Base-by-base conservation (phyloP, 2,329 filamentous ascomycete species). In the Microdochium paspali region DNA sequence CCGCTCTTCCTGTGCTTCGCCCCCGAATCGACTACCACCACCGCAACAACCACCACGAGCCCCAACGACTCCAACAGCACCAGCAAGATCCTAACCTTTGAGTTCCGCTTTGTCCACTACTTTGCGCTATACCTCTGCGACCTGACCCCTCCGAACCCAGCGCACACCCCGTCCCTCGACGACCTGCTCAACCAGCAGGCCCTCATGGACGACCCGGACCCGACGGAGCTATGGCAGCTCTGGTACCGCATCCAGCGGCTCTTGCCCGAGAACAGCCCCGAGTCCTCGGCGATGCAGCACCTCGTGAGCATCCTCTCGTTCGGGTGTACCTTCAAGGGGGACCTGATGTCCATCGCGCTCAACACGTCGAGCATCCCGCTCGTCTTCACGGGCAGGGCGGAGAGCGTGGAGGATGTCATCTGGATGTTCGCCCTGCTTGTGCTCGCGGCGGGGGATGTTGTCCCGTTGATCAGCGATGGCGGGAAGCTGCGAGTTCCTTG, bases 321-420 rank as follows among this genome's bases (percentile, higher is more conserved):
- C 31, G 49, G 47, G 1, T 56, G 55, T 43, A 44, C 51, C 6
- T 30, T 47, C 4, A 51, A 49, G 15, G 44, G 49, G 3, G 56
- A 58, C 45, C 32, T 57, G 40, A 47, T 58, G 13, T 57, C 54
- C 4, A 58, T 58, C n/a, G 52, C 54, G 10, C 53, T 58, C 10
- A 58, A 58, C 49, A 58, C 56, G 7, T 48, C 51, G 1, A 48
- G 46, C 0, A 50, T 57, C 7, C 55, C 56, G 18, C 49, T 58
- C 13, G 46, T 42, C 30, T 58, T 50, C 25, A n/a, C 5, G 15
- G 35, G 35, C 35, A 21, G 21, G 0, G 32, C 51, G 1, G 20
- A 24, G 24, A 18, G 18, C 13, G 46, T 43, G 12, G 56, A 52
- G 7, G 51, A 57, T 5, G 45, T 52, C 2, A 47, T 56, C 18